These are phyloP conservation scores for Mycena epipterygia DNA, from an alignment of 768 basidiomycete genomes.

Conservation along the genomic window DNA sequence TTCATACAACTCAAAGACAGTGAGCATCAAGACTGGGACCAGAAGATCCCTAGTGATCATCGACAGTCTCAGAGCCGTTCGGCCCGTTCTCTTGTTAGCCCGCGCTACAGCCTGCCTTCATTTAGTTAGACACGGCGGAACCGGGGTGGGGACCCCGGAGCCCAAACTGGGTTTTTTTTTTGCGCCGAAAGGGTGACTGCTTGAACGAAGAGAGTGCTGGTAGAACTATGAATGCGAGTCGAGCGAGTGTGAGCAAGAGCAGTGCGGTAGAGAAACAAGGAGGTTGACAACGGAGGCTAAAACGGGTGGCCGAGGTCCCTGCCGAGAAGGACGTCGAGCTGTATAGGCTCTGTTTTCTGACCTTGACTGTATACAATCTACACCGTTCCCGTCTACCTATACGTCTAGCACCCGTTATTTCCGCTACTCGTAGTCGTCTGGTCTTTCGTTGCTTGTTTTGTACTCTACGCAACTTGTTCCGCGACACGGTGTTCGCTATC, in stretches of 20 bases:
- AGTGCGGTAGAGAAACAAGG: neutral
- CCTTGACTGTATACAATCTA: neutral
- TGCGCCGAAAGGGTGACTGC: neutral
- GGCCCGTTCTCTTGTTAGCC: too few species aligned
- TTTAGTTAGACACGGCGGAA: too few species aligned
- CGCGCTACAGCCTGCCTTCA: too few species aligned
- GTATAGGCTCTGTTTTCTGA: neutral
- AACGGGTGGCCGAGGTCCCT: conserved; percentile 8
- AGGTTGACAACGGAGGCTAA: conserved; percentile 23
- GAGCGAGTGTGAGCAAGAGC: neutral
- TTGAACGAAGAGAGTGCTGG: neutral
- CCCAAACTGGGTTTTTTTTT: neutral
- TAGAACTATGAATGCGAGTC: neutral
- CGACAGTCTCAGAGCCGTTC: too few species aligned
- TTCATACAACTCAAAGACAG: too few species aligned
- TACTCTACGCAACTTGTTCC: neutral
- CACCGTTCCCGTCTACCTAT: neutral
- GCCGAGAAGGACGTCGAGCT: neutral
- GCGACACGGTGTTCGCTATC: neutral
- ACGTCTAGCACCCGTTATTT: neutral
- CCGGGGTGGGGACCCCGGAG: neutral
- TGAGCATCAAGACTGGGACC: too few species aligned
- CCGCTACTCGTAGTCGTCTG: neutral
- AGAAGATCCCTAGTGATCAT: too few species aligned
- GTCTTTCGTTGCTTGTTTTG: neutral